Evolutionary conservation across 176 grass and related monocot species (phyloP), one percentile per base, ranked within the genome.

Genomic region (Carex pumila): DNA sequence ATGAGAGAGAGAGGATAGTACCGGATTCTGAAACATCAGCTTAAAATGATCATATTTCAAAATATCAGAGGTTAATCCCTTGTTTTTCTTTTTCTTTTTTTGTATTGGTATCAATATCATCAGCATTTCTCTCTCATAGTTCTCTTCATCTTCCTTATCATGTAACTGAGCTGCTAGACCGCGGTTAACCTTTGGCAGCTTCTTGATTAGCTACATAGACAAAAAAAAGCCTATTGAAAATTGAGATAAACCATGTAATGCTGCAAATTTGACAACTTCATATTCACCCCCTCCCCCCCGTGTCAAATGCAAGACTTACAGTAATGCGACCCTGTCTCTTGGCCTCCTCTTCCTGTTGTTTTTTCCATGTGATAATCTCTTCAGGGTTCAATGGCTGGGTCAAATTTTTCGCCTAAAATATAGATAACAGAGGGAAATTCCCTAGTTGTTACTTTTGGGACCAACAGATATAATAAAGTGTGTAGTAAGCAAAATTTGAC

Each of bases 121-220:
- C 87, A 86, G 21, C 63, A 85, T 89, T 90, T 88, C 92, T 25
- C 34, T 17, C 83, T 92, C 85, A 83, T 79, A 74, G 59, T 91
- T 88, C 53, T 84, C 80, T 88, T 86, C 89, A 36, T 93, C 91
- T 88, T 91, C 82, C 21, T 83, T 85, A 53, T 72, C 57, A 69
- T 68, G 83, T 78, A 95, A 54, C 45, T 64, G 77, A 32, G 90
- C 89, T 30, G 87, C 84, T 69, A 98, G 77, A 22, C 63, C 45
- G 68, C 95, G 88, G 85, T 98, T 98, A 82, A 92, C 89, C 84
- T 95, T 98, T 76, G 95, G 92, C 81, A 98, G 87, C 84, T 71
- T 98, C 31, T 17, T 68, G 0, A 87, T 68, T 73, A 87, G 54
- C 92, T 98, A 87, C 86, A 88, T 3, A 22, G 81, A 72, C 6